These are phyloP conservation scores for Aspergillus carlsbadensis DNA, from an alignment of 495 filamentous ascomycete genomes.

Conservation along the genomic window DNA sequence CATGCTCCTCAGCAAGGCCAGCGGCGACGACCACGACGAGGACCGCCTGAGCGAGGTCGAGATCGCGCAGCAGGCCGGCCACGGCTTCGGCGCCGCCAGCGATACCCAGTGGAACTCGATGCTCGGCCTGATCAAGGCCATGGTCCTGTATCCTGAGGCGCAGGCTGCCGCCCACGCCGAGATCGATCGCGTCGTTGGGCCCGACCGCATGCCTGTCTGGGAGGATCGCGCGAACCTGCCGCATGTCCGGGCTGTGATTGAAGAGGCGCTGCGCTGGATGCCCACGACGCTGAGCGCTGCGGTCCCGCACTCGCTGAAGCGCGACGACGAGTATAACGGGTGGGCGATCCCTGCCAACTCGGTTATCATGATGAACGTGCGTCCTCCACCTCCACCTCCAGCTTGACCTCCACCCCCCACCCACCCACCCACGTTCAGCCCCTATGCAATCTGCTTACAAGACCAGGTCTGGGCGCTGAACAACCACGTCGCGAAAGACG, in stretches of 20 bases:
- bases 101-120: too few relatives aligned
- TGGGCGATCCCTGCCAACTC: background rate
- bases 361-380: too few relatives aligned
- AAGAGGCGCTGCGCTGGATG: background rate
- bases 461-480: background rate
- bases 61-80: too few relatives aligned
- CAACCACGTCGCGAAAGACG: too few relatives aligned
- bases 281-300: background rate
- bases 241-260: background rate
- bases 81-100: too few relatives aligned
- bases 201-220: background rate
- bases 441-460: too few relatives aligned
- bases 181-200: background rate
- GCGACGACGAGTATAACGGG: background rate
- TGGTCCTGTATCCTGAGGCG: background rate
- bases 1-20: too few relatives aligned
- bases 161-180: background rate
- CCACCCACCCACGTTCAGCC: too few relatives aligned
- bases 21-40: too few relatives aligned
- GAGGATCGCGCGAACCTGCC: background rate
- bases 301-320: background rate
- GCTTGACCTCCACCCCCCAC: too few relatives aligned
- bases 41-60: too few relatives aligned
- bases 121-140: background rate
- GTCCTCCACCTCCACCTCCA: too few relatives aligned